A percentile compares a stretch with the other conserved stretches of the same genome.
These are phyloP conservation scores for Celoporthe dispersa DNA, from an alignment of 2,329 filamentous ascomycete genomes.

Conservation along the genomic window DNA sequence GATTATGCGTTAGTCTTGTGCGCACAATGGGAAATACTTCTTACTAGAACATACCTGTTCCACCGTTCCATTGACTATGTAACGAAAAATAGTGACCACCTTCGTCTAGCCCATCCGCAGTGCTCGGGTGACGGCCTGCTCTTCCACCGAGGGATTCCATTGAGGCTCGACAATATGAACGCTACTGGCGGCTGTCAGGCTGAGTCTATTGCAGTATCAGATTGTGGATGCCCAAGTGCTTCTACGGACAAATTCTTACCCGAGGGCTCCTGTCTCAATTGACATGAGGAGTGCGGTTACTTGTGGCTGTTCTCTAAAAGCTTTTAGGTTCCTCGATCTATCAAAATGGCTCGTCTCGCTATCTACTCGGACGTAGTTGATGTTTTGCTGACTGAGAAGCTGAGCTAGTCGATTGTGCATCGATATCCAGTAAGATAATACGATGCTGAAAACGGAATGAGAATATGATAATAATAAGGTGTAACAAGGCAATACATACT, in stretches of 20 bases:
- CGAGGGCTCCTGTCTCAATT: slow-evolving; percentile 54
- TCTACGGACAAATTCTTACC: slow-evolving; percentile 38
- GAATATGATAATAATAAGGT: no score
- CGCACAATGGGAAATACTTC: no score
- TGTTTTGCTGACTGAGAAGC: slow-evolving; percentile 35
- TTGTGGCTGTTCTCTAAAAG: slow-evolving; percentile 39
- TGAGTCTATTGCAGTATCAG: slow-evolving; percentile 41
- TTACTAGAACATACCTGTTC: slow-evolving; percentile 44
- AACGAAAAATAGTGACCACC: slow-evolving; percentile 49
- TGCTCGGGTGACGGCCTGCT: slow-evolving; percentile 54
- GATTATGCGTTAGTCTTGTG: not conserved
- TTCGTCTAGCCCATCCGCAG: slow-evolving; percentile 51
- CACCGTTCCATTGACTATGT: slow-evolving; percentile 47
- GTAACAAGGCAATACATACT: no score
- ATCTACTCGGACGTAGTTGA: slow-evolving; percentile 48
- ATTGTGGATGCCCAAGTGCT: not conserved
- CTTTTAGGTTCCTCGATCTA: slow-evolving; percentile 44
- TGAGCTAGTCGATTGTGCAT: slow-evolving; percentile 44
- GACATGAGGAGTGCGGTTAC: slow-evolving; percentile 56
- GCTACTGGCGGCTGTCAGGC: slow-evolving; percentile 51
- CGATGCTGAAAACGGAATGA: slow-evolving; percentile 40
- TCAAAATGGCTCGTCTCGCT: slow-evolving; percentile 44
- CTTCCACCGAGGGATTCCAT: slow-evolving; percentile 59
- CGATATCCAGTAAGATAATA: slow-evolving; percentile 52
- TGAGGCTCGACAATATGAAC: slow-evolving; percentile 58